phyloP scores from a whole-genome alignment of 2,329 filamentous ascomycete genomes.

The Xylariaceae sp. region DNA sequence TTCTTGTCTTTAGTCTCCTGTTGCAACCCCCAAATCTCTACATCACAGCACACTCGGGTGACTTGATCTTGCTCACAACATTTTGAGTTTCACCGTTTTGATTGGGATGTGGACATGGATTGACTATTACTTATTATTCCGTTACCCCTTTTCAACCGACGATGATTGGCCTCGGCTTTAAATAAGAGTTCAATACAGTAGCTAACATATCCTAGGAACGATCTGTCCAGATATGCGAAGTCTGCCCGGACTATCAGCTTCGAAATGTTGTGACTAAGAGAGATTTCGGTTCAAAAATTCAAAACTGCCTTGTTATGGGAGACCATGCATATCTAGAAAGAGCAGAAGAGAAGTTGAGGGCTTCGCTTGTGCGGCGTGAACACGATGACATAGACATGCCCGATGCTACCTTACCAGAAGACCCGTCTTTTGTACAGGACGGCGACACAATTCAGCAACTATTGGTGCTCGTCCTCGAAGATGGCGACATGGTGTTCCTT shows the following conservation, averaged over 20 bases:
- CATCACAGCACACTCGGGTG: too few species aligned
- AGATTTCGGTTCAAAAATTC: conserved; percentile 75
- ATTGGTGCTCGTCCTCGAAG: conserved; percentile 71
- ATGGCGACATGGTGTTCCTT: conserved; percentile 68
- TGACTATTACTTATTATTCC: neutral
- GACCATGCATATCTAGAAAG: conserved; percentile 37
- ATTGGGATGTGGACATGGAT: too few species aligned
- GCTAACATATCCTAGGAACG: conserved; percentile 53
- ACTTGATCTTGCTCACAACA: too few species aligned
- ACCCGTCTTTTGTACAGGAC: conserved; percentile 9
- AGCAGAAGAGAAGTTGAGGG: conserved; percentile 23
- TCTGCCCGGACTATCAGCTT: conserved; percentile 65
- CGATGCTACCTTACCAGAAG: conserved; percentile 22
- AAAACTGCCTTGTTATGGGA: conserved; percentile 74
- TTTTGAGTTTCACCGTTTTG: too few species aligned
- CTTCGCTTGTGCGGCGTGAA: conserved; percentile 12
- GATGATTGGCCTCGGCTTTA: too few species aligned
- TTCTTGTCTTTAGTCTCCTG: conserved; percentile 16
- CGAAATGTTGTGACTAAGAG: conserved; percentile 72
- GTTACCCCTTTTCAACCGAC: neutral
- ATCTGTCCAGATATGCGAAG: conserved; percentile 76
- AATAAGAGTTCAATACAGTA: neutral
- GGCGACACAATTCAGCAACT: conserved; percentile 64
- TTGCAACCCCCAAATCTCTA: too few species aligned
- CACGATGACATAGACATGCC: conserved; percentile 37